Percentiles rank a stretch among this genome's conserved stretches.
Conservation (phyloP, 2,329 filamentous ascomycete species). For the Colletotrichum sp. region DNA sequence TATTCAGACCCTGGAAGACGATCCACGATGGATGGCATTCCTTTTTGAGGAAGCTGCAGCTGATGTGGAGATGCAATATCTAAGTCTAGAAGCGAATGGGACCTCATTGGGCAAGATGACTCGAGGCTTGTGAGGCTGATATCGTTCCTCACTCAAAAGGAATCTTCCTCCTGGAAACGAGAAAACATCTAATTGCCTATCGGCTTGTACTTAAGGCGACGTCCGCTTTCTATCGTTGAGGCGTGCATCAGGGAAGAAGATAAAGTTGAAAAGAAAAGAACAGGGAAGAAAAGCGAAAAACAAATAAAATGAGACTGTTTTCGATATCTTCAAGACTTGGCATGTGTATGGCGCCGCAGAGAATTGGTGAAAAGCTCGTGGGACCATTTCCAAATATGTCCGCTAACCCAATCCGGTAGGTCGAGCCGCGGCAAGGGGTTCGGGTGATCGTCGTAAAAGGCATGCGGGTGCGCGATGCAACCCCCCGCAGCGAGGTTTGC, state of each 20-base stretch:
- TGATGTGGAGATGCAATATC: background rate
- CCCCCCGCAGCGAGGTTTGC: background rate
- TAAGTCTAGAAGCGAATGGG: background rate
- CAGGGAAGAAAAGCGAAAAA: no score
- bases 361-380: background rate
- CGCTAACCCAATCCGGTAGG: background rate
- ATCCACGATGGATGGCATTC: rapidly evolving
- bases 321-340: background rate
- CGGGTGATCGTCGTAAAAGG: background rate
- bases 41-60: background rate
- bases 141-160: no score
- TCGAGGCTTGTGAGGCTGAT: background rate
- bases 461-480: background rate
- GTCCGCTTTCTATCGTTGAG: background rate
- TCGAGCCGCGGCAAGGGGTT: background rate
- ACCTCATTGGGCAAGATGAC: rapidly evolving
- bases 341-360: background rate
- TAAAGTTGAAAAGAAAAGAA: no score
- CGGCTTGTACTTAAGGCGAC: no score
- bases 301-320: background rate
- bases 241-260: background rate
- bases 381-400: background rate
- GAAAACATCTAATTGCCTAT: no score
- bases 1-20: rapidly evolving
- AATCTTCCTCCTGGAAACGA: no score